A percentile compares a stretch with the other conserved stretches of the same genome.
These are phyloP conservation scores for Exophiala bonariae DNA, from an alignment of 2,329 filamentous ascomycete species.

Conservation along the genomic window DNA sequence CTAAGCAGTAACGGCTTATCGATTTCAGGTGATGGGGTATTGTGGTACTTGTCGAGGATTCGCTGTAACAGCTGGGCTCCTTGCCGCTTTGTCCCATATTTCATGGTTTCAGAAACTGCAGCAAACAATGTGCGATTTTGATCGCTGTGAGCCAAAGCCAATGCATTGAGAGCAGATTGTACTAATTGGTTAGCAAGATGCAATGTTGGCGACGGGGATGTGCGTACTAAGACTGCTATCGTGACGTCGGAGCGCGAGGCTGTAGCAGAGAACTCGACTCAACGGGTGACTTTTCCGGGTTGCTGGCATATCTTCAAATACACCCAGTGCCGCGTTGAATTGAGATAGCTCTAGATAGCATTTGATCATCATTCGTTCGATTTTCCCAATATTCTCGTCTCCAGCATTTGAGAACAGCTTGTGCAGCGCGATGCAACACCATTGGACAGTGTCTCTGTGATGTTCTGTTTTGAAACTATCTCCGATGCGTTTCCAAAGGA, in stretches of 20 bases:
- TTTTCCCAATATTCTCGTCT: slow-evolving; percentile 65
- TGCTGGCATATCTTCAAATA: slow-evolving; percentile 59
- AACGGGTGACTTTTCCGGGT: slow-evolving; percentile 58
- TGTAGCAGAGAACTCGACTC: slow-evolving; percentile 70
- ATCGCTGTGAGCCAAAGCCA: slow-evolving; percentile 27
- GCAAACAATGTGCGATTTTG: slow-evolving; percentile 71
- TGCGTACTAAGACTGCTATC: slow-evolving; percentile 41
- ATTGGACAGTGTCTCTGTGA: slow-evolving; percentile 60
- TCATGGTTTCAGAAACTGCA: slow-evolving; percentile 75
- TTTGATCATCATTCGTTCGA: slow-evolving; percentile 70
- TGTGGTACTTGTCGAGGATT: slow-evolving; percentile 58
- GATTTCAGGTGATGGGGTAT: slow-evolving; percentile 47
- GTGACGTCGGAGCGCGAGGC: slow-evolving; percentile 61
- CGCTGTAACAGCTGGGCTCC: slow-evolving; percentile 60
- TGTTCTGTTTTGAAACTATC: slow-evolving; percentile 53
- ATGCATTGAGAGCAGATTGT: slow-evolving; percentile 13
- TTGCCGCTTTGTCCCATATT: slow-evolving; percentile 61
- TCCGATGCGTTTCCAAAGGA: slow-evolving; percentile 82
- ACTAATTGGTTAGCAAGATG: slow-evolving; percentile 1
- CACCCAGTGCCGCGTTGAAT: slow-evolving; percentile 49
- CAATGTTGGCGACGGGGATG: neutral
- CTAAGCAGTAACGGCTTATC: slow-evolving; percentile 64
- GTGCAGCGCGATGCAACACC: slow-evolving; percentile 72
- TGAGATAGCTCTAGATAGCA: slow-evolving; percentile 65
- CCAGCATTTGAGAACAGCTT: slow-evolving; percentile 66